Evolutionary conservation across 1,284 basidiomycete species (phyloP), one percentile per base, ranked within the genome.

Genomic region (Caloboletus firmus): DNA sequence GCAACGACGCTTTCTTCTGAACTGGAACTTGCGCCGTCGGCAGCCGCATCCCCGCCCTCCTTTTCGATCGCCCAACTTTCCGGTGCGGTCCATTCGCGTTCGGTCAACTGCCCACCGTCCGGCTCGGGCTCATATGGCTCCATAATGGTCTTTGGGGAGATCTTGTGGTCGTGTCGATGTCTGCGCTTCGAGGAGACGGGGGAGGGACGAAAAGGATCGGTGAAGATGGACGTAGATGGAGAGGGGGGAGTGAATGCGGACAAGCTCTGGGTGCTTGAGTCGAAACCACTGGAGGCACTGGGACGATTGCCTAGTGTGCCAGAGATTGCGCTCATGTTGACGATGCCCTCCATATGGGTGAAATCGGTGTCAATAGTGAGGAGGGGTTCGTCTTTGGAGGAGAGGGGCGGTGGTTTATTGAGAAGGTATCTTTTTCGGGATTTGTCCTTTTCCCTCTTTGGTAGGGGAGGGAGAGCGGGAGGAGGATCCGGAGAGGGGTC

Each of bases 271-370:
- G 51, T 63, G 45, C 62, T 66, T 1, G 70, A 62, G 8, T 68
- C 68, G 37, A 69, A 40, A 8, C 22, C 36, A 3, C 37, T 51
- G 13, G 65, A 62, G 15, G 48, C 54, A 11, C 51, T 59, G 13
- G 58, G 58, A 28, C 49, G 65, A 35, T 13, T 31, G 20, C 39
- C 35, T 22, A 56, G 47, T 2, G 57, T 24, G 22, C 28, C 22
- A 0, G 61, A 43, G 5, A 48, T 11, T 32, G 51, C 51, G 18
- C 40, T 54, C 32, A 74, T 70, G 69, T 93, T 79, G 59, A 96
- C 78, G 67, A 96, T 92, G 30, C 90, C 93, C 45, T 91, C 89
- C 80, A 97, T 92, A 55, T 85, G 77, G 31, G 88, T 81, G 40
- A 95, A 75, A 60, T 95, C 84, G 46, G 85, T 87, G 71, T 95